Evolutionary conservation across 2,329 filamentous ascomycete genomes (phyloP).

Genomic region (Samsoniella hepiali): DNA sequence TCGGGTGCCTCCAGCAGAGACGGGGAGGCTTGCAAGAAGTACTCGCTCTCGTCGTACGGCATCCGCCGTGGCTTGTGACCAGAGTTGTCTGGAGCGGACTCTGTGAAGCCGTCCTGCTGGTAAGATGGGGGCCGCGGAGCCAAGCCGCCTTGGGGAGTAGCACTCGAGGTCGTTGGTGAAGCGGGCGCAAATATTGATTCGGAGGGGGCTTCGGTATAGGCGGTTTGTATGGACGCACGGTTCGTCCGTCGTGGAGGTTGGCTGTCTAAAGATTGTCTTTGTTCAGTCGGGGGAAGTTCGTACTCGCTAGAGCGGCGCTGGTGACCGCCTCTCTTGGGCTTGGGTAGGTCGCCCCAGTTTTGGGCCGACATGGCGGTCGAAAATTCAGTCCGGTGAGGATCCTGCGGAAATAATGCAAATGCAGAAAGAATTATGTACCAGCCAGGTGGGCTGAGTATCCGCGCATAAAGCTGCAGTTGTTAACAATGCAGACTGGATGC

Average conservation of each 20-base stretch:
- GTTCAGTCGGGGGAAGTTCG: slow-evolving; percentile 31
- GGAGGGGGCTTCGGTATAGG: slow-evolving; percentile 52
- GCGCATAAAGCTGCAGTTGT: slow-evolving; percentile 6
- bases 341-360: slow-evolving; percentile 19
- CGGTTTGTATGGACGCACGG: slow-evolving; percentile 54
- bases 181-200: slow-evolving; percentile 58
- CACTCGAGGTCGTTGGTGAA: slow-evolving; percentile 52
- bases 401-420: slow-evolving; percentile 7
- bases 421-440: slow-evolving; percentile 11
- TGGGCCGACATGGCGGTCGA: slow-evolving; percentile 18
- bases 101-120: slow-evolving; percentile 43
- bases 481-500: not conserved
- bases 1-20: slow-evolving; percentile 56
- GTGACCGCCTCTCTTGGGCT: slow-evolving; percentile 17
- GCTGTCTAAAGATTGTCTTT: slow-evolving; percentile 33
- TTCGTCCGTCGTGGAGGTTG: slow-evolving; percentile 45
- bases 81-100: slow-evolving; percentile 33
- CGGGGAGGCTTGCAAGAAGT: slow-evolving; percentile 34
- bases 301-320: slow-evolving; percentile 21
- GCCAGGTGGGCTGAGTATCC: not conserved
- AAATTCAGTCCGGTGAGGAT: slow-evolving; percentile 3
- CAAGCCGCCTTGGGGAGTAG: slow-evolving; percentile 51
- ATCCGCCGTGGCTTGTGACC: slow-evolving; percentile 38
- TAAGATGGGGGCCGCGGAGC: slow-evolving; percentile 59
- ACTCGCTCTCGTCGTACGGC: slow-evolving; percentile 37